A percentile compares a stretch with the other conserved stretches of the same genome.
phyloP scores from a whole-genome alignment of 73 alveolate species.

The Paramecium bursaria region DNA sequence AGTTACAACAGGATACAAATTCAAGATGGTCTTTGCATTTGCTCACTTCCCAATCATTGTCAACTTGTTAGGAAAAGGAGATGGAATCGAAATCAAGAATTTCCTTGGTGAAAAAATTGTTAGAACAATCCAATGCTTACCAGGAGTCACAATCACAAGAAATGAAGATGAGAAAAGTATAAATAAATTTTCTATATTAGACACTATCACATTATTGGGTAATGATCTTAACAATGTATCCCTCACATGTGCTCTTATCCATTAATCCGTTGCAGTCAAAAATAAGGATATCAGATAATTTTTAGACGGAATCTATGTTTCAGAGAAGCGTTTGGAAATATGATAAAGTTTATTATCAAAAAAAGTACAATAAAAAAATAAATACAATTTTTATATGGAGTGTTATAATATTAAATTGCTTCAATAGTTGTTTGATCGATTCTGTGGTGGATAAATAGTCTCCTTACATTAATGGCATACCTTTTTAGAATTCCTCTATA shows the following conservation, averaged over 20 bases:
- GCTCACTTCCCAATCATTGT: constrained; percentile 97
- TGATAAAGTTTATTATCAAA: not conserved
- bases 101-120: constrained; percentile 94
- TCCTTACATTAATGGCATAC: constrained; percentile 29
- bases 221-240: constrained; percentile 86
- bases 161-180: constrained; percentile 66
- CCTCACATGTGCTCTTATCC: constrained; percentile 82
- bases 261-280: constrained; percentile 87
- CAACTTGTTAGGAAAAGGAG: constrained; percentile 80
- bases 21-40: constrained; percentile 93
- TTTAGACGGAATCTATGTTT: constrained; percentile 96
- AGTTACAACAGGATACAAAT: constrained; percentile 84
- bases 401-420: constrained; percentile 4
- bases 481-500: constrained; percentile 36
- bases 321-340: constrained; percentile 63
- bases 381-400: no score
- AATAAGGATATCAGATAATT: constrained; percentile 96
- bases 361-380: not conserved
- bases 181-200: constrained; percentile 57
- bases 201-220: constrained; percentile 80
- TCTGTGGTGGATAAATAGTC: constrained; percentile 2
- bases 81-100: constrained; percentile 87
- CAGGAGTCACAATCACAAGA: constrained; percentile 86
- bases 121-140: constrained; percentile 84
- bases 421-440: constrained; percentile 3